Evolutionary conservation across 1,139 yeast genomes (phyloP).

Genomic region (Magnusiomyces tetraspermus): DNA sequence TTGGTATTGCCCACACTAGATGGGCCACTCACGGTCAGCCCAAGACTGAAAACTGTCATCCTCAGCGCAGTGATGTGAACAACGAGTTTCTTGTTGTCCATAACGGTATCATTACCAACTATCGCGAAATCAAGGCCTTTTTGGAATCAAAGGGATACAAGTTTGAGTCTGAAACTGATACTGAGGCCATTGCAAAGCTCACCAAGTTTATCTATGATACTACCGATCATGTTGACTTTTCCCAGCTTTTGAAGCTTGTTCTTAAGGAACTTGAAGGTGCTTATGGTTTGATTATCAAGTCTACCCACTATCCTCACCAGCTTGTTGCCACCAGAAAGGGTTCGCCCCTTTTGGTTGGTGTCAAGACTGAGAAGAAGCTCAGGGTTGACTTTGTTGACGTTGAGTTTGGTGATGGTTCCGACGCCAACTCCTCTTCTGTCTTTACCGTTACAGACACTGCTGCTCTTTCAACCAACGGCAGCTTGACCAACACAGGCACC

Average conservation of each 20-base stretch:
- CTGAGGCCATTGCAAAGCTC: conserved; percentile 94
- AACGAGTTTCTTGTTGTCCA: conserved; percentile 91
- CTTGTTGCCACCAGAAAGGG: conserved; percentile 97
- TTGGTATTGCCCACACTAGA: conserved; percentile 97
- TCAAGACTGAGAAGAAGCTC: conserved; percentile 86
- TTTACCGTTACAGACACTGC: not conserved
- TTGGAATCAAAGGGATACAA: conserved; percentile 67
- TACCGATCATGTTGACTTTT: conserved; percentile 69
- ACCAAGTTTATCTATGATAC: conserved; percentile 85
- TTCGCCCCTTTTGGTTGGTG: conserved; percentile 94
- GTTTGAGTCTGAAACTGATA: conserved; percentile 92
- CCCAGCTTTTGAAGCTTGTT: conserved; percentile 86
- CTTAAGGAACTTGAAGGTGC: conserved; percentile 94
- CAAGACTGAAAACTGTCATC: conserved; percentile 78
- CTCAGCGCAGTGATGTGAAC: conserved; percentile 77
- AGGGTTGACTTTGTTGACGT: conserved; percentile 98
- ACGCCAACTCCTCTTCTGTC: conserved; percentile 12
- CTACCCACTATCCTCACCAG: conserved; percentile 89
- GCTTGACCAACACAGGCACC: not conserved
- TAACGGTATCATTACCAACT: conserved; percentile 96
- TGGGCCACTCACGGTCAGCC: conserved; percentile 99
- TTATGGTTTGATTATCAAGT: conserved; percentile 88
- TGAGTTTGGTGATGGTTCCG: conserved; percentile 67
- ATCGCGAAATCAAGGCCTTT: conserved; percentile 78
- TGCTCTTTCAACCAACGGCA: not conserved